phyloP scores from a whole-genome alignment of 345 rosid genomes.

The Odontarrhena argentea region DNA sequence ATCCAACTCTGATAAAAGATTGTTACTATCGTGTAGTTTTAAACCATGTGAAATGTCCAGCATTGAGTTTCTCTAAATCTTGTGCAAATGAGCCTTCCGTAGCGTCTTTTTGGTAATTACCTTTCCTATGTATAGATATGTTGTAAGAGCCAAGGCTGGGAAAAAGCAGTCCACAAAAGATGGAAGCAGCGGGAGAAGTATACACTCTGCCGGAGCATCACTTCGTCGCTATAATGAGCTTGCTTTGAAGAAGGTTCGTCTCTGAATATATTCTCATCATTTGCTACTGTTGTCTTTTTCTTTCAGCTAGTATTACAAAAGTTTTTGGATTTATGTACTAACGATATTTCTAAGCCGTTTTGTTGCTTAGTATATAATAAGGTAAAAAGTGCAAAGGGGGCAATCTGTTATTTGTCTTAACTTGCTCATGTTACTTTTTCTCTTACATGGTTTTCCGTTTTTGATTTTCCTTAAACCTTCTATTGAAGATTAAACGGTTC shows the following conservation, averaged over 20 bases:
- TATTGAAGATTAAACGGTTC: background rate
- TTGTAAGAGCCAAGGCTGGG: slow-evolving; percentile 98
- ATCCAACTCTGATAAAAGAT: background rate
- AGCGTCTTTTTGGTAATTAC: background rate
- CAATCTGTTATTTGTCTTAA: background rate
- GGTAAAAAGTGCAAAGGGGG: background rate
- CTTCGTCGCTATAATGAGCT: slow-evolving; percentile 94
- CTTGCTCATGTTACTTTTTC: slow-evolving; percentile 24
- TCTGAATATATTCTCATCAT: slow-evolving; percentile 10
- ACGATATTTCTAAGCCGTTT: background rate
- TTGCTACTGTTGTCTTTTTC: slow-evolving; percentile 4
- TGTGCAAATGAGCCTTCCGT: slow-evolving; percentile 8
- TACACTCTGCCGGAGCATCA: slow-evolving; percentile 95
- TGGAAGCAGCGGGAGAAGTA: slow-evolving; percentile 70
- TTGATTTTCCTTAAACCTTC: background rate
- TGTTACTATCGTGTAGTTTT: background rate
- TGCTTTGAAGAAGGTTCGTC: slow-evolving; percentile 82
- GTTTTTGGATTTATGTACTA: background rate
- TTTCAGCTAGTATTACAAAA: background rate
- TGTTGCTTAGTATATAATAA: background rate
- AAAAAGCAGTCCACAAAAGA: slow-evolving; percentile 94
- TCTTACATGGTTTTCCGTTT: slow-evolving; percentile 26
- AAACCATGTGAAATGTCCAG: background rate
- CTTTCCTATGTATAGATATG: slow-evolving; percentile 61
- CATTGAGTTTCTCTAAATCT: slow-evolving; percentile 4